Evolutionary conservation across 441 rosid genomes (phyloP).

Genomic region (Pelargonium australe): DNA sequence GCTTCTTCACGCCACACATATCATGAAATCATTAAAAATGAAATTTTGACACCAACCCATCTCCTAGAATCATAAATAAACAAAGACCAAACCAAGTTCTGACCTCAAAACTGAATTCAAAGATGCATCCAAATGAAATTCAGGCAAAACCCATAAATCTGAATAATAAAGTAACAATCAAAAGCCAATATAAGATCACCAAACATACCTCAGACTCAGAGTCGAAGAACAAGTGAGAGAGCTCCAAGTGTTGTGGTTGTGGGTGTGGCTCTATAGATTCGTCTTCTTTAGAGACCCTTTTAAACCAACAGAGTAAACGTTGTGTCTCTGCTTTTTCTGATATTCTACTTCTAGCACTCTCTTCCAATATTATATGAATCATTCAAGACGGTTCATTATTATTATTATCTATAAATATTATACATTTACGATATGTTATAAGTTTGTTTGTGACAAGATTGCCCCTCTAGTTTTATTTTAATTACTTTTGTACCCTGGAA

Average conservation of each 20-base stretch:
- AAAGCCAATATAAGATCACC: neutral
- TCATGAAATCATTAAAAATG: neutral
- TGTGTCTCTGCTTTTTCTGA: neutral
- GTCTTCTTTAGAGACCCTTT: too few relatives aligned
- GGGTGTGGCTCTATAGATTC: too few relatives aligned
- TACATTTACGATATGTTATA: neutral
- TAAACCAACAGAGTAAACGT: too few relatives aligned
- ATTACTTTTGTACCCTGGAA: neutral
- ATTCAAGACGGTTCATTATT: neutral
- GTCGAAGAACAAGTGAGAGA: neutral
- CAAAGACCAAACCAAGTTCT: neutral
- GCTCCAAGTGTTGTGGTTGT: too few relatives aligned
- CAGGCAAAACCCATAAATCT: neutral
- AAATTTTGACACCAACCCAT: conserved; percentile 2
- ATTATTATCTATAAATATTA: neutral
- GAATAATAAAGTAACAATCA: neutral
- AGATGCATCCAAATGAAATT: neutral
- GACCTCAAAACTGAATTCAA: too few relatives aligned
- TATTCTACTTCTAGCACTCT: neutral
- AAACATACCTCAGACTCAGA: neutral
- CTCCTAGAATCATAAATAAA: neutral
- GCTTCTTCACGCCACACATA: conserved; percentile 2
- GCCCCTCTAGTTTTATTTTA: neutral
- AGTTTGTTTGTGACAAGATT: neutral
- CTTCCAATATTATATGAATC: neutral